Base-by-base conservation (phyloP, 768 basidiomycete genomes). In the Tylopilus balloui region DNA sequence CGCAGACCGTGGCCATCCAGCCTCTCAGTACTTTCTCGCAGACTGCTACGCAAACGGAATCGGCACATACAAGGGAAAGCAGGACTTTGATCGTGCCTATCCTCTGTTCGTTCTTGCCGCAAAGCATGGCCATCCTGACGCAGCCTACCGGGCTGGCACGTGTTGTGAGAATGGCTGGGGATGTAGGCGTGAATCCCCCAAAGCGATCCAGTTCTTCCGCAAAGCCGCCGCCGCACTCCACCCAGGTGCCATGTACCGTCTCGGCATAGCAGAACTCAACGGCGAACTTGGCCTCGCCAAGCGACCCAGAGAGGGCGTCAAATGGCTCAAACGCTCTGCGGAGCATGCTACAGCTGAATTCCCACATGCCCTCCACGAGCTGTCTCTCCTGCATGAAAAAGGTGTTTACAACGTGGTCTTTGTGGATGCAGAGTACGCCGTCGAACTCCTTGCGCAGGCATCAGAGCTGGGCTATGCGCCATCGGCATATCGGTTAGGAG, bases 151-250 rank as follows among this genome's bases (percentile, higher is more conserved):
- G 25, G 88, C 94, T 0, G 96, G 93, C 27, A 94, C 94, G 3
- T 99, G 96, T 65, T 96, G 92, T 69, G 96, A 99, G 77, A 94
- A 97, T 60, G 96, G 94, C 24, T 98, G 95, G 96, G 96, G 96
- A 6, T 95, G 92, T 66, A 76, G 95, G 43, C 79, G 92, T 13
- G 96, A 98, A 69, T 85, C 82, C 15, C 84, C 85, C 37, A 97
- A 97, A 63, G 92, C 95, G 0, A 69, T 97, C 29, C 84, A 88
- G 48, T 96, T 93, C 73, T 98, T 86, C 73, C 83, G 88, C 50
- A 98, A 96, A 69, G 92, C 94, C 7, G 91, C 86, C 0, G 92
- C 93, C 0, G 83, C 91, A 1, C 77, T 86, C 12, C 94, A 98
- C 57, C 92, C 93, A 0, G 92, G 92, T 14, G 90, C 96, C 1